phyloP scores from a whole-genome alignment of 306 rosid species.

The Medicago arabica region DNA sequence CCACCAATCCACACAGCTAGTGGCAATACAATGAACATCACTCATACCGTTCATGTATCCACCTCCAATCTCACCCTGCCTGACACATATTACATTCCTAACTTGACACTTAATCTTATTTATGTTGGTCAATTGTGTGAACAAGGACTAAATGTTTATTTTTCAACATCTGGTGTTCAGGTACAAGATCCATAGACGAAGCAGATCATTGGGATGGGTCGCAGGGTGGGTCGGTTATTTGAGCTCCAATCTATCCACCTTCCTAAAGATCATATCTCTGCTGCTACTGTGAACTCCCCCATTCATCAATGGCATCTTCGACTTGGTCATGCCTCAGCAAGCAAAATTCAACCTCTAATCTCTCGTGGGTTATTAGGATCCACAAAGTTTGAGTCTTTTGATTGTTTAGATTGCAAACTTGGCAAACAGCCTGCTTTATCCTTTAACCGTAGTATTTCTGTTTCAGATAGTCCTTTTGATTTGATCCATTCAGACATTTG shows the following conservation, averaged over 20 bases:
- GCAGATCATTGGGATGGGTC: slow-evolving; percentile 6
- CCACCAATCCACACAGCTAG: background rate
- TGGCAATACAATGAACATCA: background rate
- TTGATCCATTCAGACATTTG: background rate
- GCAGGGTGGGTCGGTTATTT: slow-evolving; percentile 9
- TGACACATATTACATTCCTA: background rate
- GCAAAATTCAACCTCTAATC: background rate
- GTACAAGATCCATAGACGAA: slow-evolving; percentile 15
- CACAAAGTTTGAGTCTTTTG: slow-evolving; percentile 7
- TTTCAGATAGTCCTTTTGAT: background rate
- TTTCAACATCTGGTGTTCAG: slow-evolving; percentile 12
- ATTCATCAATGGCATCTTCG: slow-evolving; percentile 10
- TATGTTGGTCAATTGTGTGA: background rate
- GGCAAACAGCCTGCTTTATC: background rate
- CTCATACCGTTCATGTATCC: background rate
- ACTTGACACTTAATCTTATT: background rate
- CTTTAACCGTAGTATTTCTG: background rate
- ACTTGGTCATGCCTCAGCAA: slow-evolving; percentile 11
- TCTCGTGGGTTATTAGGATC: slow-evolving; percentile 12
- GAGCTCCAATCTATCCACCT: background rate
- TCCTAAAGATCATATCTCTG: background rate
- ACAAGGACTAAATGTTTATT: slow-evolving; percentile 3
- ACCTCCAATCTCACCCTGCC: background rate
- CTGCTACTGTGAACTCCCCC: background rate
- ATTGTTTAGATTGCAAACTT: background rate